Base-by-base conservation (phyloP, 768 basidiomycete species). In the Mycena latifolia region DNA sequence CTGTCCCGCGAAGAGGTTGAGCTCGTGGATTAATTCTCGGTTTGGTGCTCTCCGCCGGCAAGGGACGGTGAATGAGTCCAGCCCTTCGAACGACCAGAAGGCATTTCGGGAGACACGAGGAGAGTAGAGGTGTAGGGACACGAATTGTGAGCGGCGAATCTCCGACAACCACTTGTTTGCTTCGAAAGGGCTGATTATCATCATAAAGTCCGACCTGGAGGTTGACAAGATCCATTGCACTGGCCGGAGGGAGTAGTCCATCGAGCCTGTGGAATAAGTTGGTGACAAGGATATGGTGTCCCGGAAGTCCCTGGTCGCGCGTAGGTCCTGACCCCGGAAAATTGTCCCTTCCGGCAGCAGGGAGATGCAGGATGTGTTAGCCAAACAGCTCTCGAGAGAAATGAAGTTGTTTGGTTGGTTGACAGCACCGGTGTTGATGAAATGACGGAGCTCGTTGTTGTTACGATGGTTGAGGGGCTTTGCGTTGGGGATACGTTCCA, bases 191-290 rank as follows among this genome's bases (percentile, higher is more conserved):
- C 61, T 63, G 46, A 63, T 17, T n/a, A 63, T 20, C 10, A 63
- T 25, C 33, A 63, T 37, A 8, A 28, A 1, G 8, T 54, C 33
- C 15, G 61, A 54, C 18, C 25, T 55, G 45, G 61, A 37, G 9
- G 45, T 29, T 10, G 61, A 63, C 46, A 63, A 27, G 53, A 63
- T n/a, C 61, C 61, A 63, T 50, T 63, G 61, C n/a, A 63, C 61
- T 10, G 61, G 61, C 12, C 61, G 53, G n/a, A 63, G 61, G 54
- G 55, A 55, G 24, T 12, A n/a, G 46, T 63, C 54, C 53, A 55
- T 63, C 35, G 52, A 53, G 51, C 60, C 52, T 8, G 25, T 11
- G 5, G 31, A 7, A 29, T 55, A 29, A 28, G 61, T 63, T 25
- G 55, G 45, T 4, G 18, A 55, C 61, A 5, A n/a, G n/a, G n/a